A percentile compares a stretch with the other conserved stretches of the same genome.
Evolutionary conservation across 176 grass and related monocot species (phyloP).

Genomic region (sorghum (Sorghum bicolor)): Sorghum_bicolor_NCBIv3 NC_012875.2:16403501-16404000

Average conservation of each 20-base stretch:
- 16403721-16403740: not conserved
- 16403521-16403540: slow-evolving; percentile 62
- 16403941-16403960: slow-evolving; percentile 56
- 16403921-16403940: slow-evolving; percentile 90
- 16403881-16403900: slow-evolving; percentile 99
- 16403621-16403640: not conserved
- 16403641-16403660: not conserved
- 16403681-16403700: not conserved
- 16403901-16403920: slow-evolving; percentile 72
- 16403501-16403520: slow-evolving; percentile 48
- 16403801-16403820: slow-evolving; percentile 74
- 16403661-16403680: not conserved
- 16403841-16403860: slow-evolving; percentile 83
- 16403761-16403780: slow-evolving; percentile 86
- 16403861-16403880: slow-evolving; percentile 86
- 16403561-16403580: slow-evolving; percentile 86
- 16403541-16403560: slow-evolving; percentile 64
- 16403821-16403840: slow-evolving; percentile 82
- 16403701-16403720: not conserved
- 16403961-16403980: not conserved
- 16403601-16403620: slow-evolving; percentile 99
- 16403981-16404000: not conserved
- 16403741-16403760: slow-evolving; percentile 86
- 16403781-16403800: slow-evolving; percentile 79
- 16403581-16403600: slow-evolving; percentile 71